Conservation (phyloP, 768 basidiomycete species). For the Boletus sp. region DNA sequence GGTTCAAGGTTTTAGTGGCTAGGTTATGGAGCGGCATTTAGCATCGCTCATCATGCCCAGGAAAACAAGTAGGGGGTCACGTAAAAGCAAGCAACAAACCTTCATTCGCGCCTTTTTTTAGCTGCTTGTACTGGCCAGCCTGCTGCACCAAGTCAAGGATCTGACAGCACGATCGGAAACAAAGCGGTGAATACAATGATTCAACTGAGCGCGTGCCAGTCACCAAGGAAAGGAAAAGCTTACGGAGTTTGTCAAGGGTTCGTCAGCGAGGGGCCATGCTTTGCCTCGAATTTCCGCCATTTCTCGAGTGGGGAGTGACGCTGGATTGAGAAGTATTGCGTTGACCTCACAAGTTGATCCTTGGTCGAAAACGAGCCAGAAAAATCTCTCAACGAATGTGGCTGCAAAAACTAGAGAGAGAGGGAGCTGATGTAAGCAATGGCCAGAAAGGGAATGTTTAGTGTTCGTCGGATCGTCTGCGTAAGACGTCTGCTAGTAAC, state of each 20-base stretch:
- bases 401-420: background rate
- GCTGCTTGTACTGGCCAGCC: slow-evolving; percentile 94
- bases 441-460: slow-evolving; percentile 2
- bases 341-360: slow-evolving; percentile 88
- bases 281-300: slow-evolving; percentile 73
- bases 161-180: slow-evolving; percentile 35
- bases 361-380: slow-evolving; percentile 53
- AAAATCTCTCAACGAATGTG: background rate
- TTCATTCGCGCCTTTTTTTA: slow-evolving; percentile 99
- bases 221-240: slow-evolving; percentile 22
- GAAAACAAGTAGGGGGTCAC: background rate
- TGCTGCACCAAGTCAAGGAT: slow-evolving; percentile 96
- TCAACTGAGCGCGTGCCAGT: background rate
- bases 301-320: slow-evolving; percentile 10
- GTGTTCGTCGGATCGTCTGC: background rate
- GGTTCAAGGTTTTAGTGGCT: slow-evolving; percentile 98
- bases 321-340: slow-evolving; percentile 5
- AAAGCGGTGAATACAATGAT: background rate
- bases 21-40: slow-evolving; percentile 8
- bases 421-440: slow-evolving; percentile 17
- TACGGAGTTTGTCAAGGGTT: slow-evolving; percentile 87
- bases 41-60: background rate
- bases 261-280: slow-evolving; percentile 86
- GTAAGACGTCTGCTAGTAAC: background rate
- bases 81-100: slow-evolving; percentile 43